Evolutionary conservation across 176 grass and related monocot genomes (phyloP).

Genomic region (Eragrostis curvula): DNA sequence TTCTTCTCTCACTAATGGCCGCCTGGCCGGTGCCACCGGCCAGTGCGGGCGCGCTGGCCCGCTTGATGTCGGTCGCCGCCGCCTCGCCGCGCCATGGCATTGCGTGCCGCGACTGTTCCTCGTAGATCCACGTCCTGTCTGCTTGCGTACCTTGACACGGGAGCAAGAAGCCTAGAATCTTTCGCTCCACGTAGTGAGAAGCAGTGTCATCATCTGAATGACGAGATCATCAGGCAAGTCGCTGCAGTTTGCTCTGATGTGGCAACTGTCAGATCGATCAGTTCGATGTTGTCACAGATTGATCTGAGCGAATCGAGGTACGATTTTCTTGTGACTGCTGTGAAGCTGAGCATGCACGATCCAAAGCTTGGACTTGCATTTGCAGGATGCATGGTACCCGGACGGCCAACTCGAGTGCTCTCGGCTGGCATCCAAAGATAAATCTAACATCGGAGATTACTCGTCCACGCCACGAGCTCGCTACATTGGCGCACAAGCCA

Average conservation of each 20-base stretch:
- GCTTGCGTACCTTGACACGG: not conserved
- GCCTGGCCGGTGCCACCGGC: not conserved
- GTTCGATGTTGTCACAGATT: not conserved
- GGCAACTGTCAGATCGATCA: not conserved
- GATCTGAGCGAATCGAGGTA: not conserved
- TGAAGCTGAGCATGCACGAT: not conserved
- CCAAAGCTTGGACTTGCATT: not conserved
- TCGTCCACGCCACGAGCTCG: slow-evolving; percentile 18
- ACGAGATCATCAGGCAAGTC: not conserved
- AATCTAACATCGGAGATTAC: not conserved
- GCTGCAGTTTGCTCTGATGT: not conserved
- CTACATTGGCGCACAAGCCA: slow-evolving; percentile 24
- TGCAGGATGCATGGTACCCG: not conserved
- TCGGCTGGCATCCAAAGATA: not conserved
- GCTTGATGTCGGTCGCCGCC: not conserved
- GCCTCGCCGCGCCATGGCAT: not conserved
- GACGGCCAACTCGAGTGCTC: not conserved
- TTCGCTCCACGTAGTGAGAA: slow-evolving; percentile 3
- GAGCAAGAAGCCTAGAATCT: slow-evolving; percentile 21
- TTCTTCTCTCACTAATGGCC: not conserved
- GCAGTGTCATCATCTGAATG: not conserved
- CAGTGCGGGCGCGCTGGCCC: not conserved
- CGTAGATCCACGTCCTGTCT: no score
- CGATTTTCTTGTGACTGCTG: not conserved
- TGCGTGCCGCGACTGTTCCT: no score